Evolutionary conservation across 257 asterid species (phyloP), one percentile per base, ranked within the genome.

Genomic region (Cruciata laevipes): DNA sequence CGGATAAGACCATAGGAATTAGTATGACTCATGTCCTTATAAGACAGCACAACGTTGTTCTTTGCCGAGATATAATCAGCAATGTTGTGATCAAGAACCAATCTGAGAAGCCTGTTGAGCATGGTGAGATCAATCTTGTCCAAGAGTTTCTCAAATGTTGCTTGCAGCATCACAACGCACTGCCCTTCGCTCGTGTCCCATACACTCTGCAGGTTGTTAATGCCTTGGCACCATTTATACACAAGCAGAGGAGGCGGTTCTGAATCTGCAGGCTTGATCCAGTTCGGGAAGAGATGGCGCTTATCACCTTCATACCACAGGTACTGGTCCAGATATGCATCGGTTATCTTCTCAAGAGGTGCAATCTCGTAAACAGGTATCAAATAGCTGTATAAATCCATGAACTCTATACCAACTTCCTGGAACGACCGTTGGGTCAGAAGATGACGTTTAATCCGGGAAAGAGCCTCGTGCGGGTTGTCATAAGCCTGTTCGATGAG

Each of bases 221-320:
- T 93, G 69, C 99, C 97, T 76, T 93, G 97, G 78, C 97, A 93
- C 99, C 99, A 93, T 76, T 93, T 93, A 84, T 93, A 93, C 27
- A 93, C 99, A 75, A 93, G 76, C 35, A 90, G 77, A 0, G 97
- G 99, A 6, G 99, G 99, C 44, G 97, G 99, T 80, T 94, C 99
- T 17, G 96, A 90, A 78, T 94, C 97, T 0, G 99, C 97, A 73
- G 99, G 99, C 81, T 90, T 94, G 66, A 94, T 94, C 97, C 99
- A 94, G 78, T 90, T 94, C 0, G 96, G 97, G 62, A 94, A 94
- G 44, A 94, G 95, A 77, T 94, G 97, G 13, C 97, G 52, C 75
- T 90, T 94, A 75, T 94, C 97, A 72, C 99, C 97, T 80, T 94
- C 99, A 74, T 90, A 94, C 97, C 99, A 94, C 58, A 94, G 83